These are phyloP conservation scores for Striga hermonthica DNA, from an alignment of 305 asterid species.

Conservation along the genomic window DNA sequence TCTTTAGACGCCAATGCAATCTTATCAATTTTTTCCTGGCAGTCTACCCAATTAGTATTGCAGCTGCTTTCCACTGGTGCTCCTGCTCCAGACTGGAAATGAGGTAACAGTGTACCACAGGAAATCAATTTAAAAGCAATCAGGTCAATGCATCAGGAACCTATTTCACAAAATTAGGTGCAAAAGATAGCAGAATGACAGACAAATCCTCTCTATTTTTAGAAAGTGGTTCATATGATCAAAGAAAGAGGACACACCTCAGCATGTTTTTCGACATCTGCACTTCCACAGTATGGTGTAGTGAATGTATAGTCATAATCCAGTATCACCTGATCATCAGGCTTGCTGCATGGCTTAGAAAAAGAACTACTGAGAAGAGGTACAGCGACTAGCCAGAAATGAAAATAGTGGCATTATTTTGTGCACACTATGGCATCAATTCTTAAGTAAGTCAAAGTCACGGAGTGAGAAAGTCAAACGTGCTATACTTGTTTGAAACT, in stretches of 20 bases:
- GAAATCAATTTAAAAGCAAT: conserved; percentile 28
- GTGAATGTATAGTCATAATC: conserved; percentile 97
- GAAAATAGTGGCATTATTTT: conserved; percentile 17
- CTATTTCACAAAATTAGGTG: conserved; percentile 2
- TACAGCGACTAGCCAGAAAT: conserved; percentile 10
- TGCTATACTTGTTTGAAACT: background rate
- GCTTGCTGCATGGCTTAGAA: conserved; percentile 57
- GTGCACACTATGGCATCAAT: conserved; percentile 13
- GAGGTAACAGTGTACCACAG: conserved; percentile 35
- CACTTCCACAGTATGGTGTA: conserved; percentile 85
- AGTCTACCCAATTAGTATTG: conserved; percentile 68
- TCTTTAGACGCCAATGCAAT: conserved; percentile 78
- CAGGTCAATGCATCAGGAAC: conserved; percentile 23
- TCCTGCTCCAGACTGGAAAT: conserved; percentile 51
- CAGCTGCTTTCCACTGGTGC: conserved; percentile 43
- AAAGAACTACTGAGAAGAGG: conserved; percentile 29
- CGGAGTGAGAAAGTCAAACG: background rate
- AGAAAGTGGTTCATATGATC: conserved; percentile 28
- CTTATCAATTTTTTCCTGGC: conserved; percentile 75
- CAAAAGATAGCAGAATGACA: conserved; percentile 25
- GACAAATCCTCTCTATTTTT: conserved; percentile 27
- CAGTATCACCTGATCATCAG: conserved; percentile 73
- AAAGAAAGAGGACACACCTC: conserved; percentile 54
- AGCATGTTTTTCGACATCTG: conserved; percentile 41
- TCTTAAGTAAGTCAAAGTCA: conserved; percentile 17